Base-by-base conservation (phyloP, 441 rosid genomes). In the Kokia cookei region DNA sequence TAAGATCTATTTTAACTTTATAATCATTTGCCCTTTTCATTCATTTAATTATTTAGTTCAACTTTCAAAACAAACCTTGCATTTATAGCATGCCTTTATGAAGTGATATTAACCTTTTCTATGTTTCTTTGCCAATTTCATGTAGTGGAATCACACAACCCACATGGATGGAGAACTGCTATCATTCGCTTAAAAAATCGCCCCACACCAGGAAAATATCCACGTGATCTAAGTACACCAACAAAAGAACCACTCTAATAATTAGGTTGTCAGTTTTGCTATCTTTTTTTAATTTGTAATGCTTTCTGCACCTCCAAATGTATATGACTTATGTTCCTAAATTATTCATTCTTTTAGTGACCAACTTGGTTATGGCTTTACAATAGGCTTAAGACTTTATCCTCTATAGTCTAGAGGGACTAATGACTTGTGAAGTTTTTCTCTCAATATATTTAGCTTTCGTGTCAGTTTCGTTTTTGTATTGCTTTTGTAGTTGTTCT, bases 141-240 rank as follows among this genome's bases (percentile, higher is more conserved):
- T 29, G 35, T 29, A 29, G 35, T 29, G 35, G 0, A 29, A 29
- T 93, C 98, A 58, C 93, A 84, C 75, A 82, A 96, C 83, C 96
- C 95, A 72, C 85, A 83, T 29, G 98, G 97, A 75, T 91, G 84
- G 81, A 75, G 93, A 75, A 93, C 93, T 65, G 93, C 93, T 32
- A 80, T 93, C 27, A 71, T 90, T 69, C 90, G 88, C 79, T 78
- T 84, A 73, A 95, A 93, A 90, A 83, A 82, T 79, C 83, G 29
- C 54, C 82, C 81, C 15, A 93, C 98, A 1, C 93, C 96, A 63
- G 77, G 71, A 83, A 89, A 82, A 72, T 93, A 90, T 84, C 97
- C 98, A 0, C 95, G 93, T 42, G 85, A 84, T 76, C 91, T 93
- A 74, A 96, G 98, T 78, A 89, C 87, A 73, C 97, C 95, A 54